Base-by-base conservation (phyloP, 192 early-diverging fungal genomes). In the Backusella psychrophila region DNA sequence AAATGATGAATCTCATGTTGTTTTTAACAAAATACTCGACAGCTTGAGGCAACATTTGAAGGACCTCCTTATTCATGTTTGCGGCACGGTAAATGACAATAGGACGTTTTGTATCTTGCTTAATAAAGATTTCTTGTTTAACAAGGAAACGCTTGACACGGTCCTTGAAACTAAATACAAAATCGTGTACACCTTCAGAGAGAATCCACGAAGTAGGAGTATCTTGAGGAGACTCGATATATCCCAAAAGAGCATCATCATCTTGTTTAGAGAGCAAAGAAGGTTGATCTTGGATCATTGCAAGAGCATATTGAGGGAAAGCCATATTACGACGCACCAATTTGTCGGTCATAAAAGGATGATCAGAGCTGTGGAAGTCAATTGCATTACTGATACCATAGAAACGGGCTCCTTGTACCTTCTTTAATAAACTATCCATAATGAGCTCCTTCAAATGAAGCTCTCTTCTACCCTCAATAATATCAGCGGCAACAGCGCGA, bases 381-480 rank as follows among this genome's bases (percentile, higher is more conserved):
- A 89, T 67, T 36, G 85, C 88, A 66, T 86, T 88, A 35, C 78
- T 87, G 38, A 89, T 85, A 26, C 88, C 88, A 65, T 86, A 70
- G 70, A 87, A 89, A 29, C 82, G 66, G 26, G 80, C 82, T 53
- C 77, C 75, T 38, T 85, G 79, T n/a, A 86, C 85, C 46, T 85
- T 83, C 8, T 79, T 78, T 31, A 88, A 74, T 21, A 89, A 66
- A 63, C 81, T 83, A 44, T 83, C 83, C 66, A 89, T 86, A 21
- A 89, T 81, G 12, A 89, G 69, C 71, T 89, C 88, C 66, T 88
- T 88, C 23, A 85, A 78, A 44, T 83, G 81, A 77, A 89, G 87
- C 59, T 88, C 84, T 19, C 83, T 71, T 21, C 77, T 69, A 1
- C 87, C 88, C 56, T 88, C 84, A 0, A 89, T 81, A 63, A 89